Percentiles rank a stretch among this genome's conserved stretches.
phyloP scores from a whole-genome alignment of 1,284 basidiomycete species.

The Lentinus polychrous region DNA sequence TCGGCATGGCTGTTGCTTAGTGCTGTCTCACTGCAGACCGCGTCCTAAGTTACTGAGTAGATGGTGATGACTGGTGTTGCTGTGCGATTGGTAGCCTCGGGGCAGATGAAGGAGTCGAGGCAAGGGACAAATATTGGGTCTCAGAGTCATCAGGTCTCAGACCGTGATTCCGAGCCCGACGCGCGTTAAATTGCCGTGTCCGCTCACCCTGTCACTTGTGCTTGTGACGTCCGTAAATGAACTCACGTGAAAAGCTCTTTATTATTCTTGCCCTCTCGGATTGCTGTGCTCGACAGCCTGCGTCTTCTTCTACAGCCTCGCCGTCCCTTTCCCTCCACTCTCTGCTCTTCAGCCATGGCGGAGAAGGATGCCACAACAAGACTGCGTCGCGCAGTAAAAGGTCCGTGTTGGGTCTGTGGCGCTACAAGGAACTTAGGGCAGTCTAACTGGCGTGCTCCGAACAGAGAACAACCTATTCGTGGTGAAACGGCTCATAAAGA shows the following conservation, averaged over 20 bases:
- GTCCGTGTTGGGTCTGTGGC: slow-evolving; percentile 27
- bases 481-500: slow-evolving; percentile 73
- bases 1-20: slow-evolving; percentile 47
- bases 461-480: slow-evolving; percentile 89
- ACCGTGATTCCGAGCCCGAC: too few species aligned
- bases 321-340: slow-evolving; percentile 10
- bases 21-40: too few species aligned
- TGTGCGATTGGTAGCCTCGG: too few species aligned
- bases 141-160: neutral
- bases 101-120: neutral
- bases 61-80: too few species aligned
- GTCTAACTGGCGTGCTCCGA: slow-evolving; percentile 7
- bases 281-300: slow-evolving; percentile 9
- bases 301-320: slow-evolving; percentile 14
- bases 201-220: neutral
- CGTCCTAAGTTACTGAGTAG: too few species aligned
- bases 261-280: slow-evolving; percentile 4
- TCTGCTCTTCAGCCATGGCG: slow-evolving; percentile 43
- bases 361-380: slow-evolving; percentile 74
- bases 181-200: too few species aligned
- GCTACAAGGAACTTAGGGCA: slow-evolving; percentile 11
- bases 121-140: neutral
- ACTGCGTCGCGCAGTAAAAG: slow-evolving; percentile 75
- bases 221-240: neutral
- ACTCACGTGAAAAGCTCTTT: slow-evolving; percentile 7